Evolutionary conservation across 108 stramenopile genomes (phyloP), one percentile per base, ranked within the genome.

Genomic region (Aurantiochytrium sp.): DNA sequence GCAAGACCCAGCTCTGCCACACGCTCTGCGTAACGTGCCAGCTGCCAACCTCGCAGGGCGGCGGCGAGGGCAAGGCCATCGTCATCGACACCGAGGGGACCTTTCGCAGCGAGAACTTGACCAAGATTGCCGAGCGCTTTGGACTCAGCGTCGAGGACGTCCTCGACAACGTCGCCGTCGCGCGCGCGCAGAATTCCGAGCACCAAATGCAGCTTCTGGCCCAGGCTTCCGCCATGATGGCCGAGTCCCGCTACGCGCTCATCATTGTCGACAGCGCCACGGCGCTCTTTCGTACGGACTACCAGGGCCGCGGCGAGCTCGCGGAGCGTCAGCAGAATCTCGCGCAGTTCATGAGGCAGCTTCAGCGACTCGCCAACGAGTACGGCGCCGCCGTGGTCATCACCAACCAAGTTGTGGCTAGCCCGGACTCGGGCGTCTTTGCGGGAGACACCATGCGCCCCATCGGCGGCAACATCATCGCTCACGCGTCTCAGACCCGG

Each of bases 1-100:
- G 98, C 31, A 98, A 99, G 93, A 99, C 99, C 10, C 98, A 99
- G 91, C 94, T 99, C 48, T 99, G 99, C 89, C 99, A 99, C 90
- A 99, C 99, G 19, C 94, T 99, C 3, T 99, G 99, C 87, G 97
- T 99, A 54, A 98, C 97, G 34, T 98, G 98, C 87, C 99, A 99
- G 93, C 95, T 98, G 93, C 94, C 96, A 34, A 90, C 99, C 86
- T 95, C 95, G 21, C 95, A 97, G 37, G 99, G 99, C 31, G 99
- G 99, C 52, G 99, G 97, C 45, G 98, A 99, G 92, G 99, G 98
- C 69, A 96, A 97, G 93, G 99, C 98, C 50, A 98, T 99, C 81
- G 99, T 98, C 93, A 98, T 99, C 88, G 99, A 99, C 90, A 99
- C 99, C 2, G 99, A 99, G 90, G 98, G 98, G 54, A 98, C 97